Percentiles rank a stretch among this genome's conserved stretches.
These are phyloP conservation scores for Cercospora janseana DNA, from an alignment of 2,329 filamentous ascomycete genomes.

Conservation along the genomic window DNA sequence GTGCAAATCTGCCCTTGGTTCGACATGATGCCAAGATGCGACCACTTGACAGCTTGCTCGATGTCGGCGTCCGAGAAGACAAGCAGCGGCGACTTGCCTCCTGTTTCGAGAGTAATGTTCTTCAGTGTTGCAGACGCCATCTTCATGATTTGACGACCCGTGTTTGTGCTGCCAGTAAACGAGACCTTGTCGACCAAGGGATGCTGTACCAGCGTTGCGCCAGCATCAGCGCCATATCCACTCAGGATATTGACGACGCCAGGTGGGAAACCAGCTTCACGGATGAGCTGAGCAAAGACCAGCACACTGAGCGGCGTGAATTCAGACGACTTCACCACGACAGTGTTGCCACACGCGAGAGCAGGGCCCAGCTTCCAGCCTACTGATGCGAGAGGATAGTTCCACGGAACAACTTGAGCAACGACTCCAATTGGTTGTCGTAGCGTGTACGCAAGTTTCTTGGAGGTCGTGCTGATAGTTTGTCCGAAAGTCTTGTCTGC, in stretches of 20 bases:
- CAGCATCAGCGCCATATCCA: conserved; percentile 66
- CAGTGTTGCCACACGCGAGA: conserved; percentile 55
- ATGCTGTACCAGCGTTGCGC: conserved; percentile 66
- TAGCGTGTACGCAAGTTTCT: conserved; percentile 52
- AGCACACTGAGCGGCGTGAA: conserved; percentile 52
- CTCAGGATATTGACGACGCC: conserved; percentile 76
- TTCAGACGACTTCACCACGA: conserved; percentile 57
- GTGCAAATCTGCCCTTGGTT: conserved; percentile 62
- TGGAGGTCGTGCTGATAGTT: conserved; percentile 49
- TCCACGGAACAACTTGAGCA: conserved; percentile 71
- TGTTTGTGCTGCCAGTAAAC: conserved; percentile 73
- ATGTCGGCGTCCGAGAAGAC: conserved; percentile 60
- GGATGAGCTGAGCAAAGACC: conserved; percentile 61
- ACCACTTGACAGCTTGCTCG: conserved; percentile 65
- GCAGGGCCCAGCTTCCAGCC: conserved; percentile 74
- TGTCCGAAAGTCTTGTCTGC: conserved; percentile 51
- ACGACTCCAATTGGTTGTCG: conserved; percentile 29
- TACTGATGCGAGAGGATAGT: conserved; percentile 73
- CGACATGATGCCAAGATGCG: conserved; percentile 59
- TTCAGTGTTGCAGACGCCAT: conserved; percentile 64
- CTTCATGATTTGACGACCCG: conserved; percentile 74
- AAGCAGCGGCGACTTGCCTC: conserved; percentile 58
- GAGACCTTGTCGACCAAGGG: conserved; percentile 71
- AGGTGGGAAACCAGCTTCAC: conserved; percentile 72
- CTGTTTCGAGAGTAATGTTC: conserved; percentile 61